These are phyloP conservation scores for Psilocybe mexicana DNA, from an alignment of 1,284 basidiomycete species.

Conservation along the genomic window DNA sequence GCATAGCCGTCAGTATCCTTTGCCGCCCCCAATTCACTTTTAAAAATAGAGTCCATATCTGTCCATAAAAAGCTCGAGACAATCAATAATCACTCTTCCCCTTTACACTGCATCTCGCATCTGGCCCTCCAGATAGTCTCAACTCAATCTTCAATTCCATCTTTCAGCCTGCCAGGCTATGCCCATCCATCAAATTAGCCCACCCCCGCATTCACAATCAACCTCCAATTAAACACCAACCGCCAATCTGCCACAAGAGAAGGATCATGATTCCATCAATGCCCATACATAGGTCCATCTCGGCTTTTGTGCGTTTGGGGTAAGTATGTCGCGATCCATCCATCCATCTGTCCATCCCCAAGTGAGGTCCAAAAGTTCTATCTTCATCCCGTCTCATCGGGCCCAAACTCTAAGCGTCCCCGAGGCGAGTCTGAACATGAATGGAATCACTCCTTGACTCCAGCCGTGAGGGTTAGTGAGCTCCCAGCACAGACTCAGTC, in stretches of 20 bases:
- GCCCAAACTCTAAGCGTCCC: background rate
- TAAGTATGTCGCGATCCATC: background rate
- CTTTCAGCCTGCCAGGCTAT: background rate
- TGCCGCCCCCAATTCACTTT: background rate
- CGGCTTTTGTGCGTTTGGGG: background rate
- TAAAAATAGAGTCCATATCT: background rate
- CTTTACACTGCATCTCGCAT: background rate
- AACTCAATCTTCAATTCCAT: background rate
- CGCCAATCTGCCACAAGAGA: background rate
- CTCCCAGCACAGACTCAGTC: background rate
- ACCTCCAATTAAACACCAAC: too few relatives aligned
- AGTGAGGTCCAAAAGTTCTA: too few relatives aligned
- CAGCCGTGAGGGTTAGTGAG: background rate
- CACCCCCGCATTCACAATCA: too few relatives aligned
- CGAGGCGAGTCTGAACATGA: background rate
- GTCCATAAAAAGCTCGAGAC: constrained; percentile 1
- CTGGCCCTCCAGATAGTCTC: too few relatives aligned
- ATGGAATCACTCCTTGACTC: background rate
- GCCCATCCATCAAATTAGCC: background rate
- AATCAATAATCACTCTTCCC: background rate
- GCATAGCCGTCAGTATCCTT: background rate
- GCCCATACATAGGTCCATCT: background rate
- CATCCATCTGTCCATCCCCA: background rate
- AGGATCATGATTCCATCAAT: background rate
- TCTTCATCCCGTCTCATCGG: background rate